A percentile compares a stretch with the other conserved stretches of the same genome.
phyloP scores from a whole-genome alignment of 2,329 filamentous ascomycete genomes.

The Aspergillus sclerotialis region DNA sequence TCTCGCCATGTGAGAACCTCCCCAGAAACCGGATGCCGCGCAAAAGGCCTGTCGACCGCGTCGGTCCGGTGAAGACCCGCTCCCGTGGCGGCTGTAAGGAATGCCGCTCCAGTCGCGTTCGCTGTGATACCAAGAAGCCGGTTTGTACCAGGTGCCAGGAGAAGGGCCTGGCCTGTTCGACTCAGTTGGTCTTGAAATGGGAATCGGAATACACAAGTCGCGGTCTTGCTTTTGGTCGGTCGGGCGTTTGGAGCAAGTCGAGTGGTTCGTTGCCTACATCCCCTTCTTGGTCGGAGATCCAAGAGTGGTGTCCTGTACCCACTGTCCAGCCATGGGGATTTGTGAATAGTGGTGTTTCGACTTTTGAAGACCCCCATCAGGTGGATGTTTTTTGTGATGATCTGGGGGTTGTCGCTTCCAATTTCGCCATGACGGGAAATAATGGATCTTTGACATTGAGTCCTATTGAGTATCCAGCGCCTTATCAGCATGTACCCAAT shows the following conservation, averaged over 20 bases:
- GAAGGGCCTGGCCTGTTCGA: slow-evolving; percentile 29
- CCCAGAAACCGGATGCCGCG: slow-evolving; percentile 23
- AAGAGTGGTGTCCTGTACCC: slow-evolving; percentile 22
- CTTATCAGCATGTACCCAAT: slow-evolving; percentile 1
- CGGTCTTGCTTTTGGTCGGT: slow-evolving; percentile 37
- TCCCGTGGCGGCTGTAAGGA: slow-evolving; percentile 35
- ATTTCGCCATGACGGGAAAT: neutral
- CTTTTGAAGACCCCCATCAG: slow-evolving; percentile 19
- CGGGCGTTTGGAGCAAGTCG: slow-evolving; percentile 35
- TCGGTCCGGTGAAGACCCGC: slow-evolving; percentile 31
- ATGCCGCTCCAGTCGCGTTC: slow-evolving; percentile 35
- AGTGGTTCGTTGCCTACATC: slow-evolving; percentile 12
- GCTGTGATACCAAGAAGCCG: slow-evolving; percentile 34
- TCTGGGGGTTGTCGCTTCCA: slow-evolving; percentile 4
- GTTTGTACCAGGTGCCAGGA: slow-evolving; percentile 30
- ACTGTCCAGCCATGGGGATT: slow-evolving; percentile 24
- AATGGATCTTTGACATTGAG: slow-evolving; percentile 2
- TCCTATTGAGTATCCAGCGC: neutral
- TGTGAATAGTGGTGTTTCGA: slow-evolving; percentile 23
- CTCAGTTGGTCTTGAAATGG: slow-evolving; percentile 32
- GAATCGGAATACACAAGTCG: slow-evolving; percentile 34
- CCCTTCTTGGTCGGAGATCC: slow-evolving; percentile 11
- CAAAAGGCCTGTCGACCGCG: slow-evolving; percentile 29
- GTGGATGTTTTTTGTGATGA: slow-evolving; percentile 20
- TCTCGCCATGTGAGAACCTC: slow-evolving; percentile 21